Base-by-base conservation (phyloP, 1,284 basidiomycete genomes). In the Melanopsichium pennsylvanicum region DNA sequence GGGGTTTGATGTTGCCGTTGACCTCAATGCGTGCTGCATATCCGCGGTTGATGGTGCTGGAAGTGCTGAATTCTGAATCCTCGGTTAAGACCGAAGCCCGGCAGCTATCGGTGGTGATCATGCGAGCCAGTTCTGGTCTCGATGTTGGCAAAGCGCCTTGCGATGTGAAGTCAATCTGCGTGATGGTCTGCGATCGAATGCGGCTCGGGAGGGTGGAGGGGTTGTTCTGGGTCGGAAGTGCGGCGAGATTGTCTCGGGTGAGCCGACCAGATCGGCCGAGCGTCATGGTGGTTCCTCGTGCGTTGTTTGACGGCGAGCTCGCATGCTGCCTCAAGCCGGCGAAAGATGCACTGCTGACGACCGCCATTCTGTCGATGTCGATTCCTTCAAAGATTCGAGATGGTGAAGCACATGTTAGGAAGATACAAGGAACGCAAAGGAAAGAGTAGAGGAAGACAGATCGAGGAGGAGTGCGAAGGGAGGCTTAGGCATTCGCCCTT, bases 11-110 rank as follows among this genome's bases (percentile, higher is more conserved):
- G 29, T 70, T 70, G 32, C 67, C 67, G 11, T 51, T 46, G 57
- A 70, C 60, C 18, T 70, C 67, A 49, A 70, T 70, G 11, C 67
- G 67, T 29, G 67, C 67, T 2, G 67, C 49, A 32, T 70, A 70
- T 23, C 67, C 67, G 2, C 60, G 56, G 22, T 70, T 70, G 61
- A 70, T 43, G 45, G 67, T 64, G 46, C 67, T 70, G n/a, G 67
- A 70, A 3, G 60, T 63, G 57, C 60, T 64, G 44, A 70, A 70
- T 21, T 64, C 60, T 42, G 67, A 57, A 37, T 61, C 54, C 38
- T 64, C 61, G 19, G 67, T 70, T 38, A 64, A 29, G 29, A 64
- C 43, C 18, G 67, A 70, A 2, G 57, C 61, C 35, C 61, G 32
- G 40, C 61, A 56, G 35, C 57, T 64, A 46, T 64, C 61, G 25